Evolutionary conservation across 2,329 filamentous ascomycete genomes (phyloP).

Genomic region (Fusarium guadeloupense): DNA sequence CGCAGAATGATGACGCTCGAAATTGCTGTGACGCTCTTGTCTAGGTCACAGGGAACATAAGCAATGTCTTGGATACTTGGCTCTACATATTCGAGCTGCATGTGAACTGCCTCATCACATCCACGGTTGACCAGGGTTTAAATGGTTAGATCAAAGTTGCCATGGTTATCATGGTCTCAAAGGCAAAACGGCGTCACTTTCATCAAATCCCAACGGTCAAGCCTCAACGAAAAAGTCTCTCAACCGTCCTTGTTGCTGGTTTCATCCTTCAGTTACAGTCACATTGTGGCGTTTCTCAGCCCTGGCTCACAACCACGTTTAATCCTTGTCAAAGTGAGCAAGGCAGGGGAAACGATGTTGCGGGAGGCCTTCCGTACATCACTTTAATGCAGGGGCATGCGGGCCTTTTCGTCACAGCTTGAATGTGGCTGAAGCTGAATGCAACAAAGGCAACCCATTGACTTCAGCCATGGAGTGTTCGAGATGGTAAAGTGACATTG

Average conservation of each 20-base stretch:
- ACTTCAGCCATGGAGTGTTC: background rate
- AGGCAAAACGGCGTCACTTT: background rate
- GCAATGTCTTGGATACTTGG: constrained; percentile 4
- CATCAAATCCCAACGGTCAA: constrained; percentile 14
- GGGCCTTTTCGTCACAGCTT: constrained; percentile 21
- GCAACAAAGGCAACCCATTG: too few relatives aligned
- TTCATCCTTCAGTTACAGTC: constrained; percentile 7
- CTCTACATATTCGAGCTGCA: constrained; percentile 5
- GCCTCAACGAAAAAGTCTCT: constrained; percentile 1
- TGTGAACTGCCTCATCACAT: background rate
- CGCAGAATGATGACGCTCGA: constrained; percentile 17
- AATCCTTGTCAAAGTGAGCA: constrained; percentile 13
- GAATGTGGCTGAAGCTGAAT: constrained; percentile 5
- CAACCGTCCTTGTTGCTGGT: background rate
- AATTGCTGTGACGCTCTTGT: background rate
- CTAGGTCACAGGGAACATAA: background rate
- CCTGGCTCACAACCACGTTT: constrained; percentile 24
- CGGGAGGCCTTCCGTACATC: constrained; percentile 9
- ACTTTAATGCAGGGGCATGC: constrained; percentile 37
- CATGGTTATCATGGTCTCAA: constrained; percentile 6
- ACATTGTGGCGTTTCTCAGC: constrained; percentile 19
- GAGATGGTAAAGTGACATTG: constrained; percentile 13
- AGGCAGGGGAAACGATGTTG: background rate
- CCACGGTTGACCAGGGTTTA: constrained; percentile 15
- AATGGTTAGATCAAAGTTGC: constrained; percentile 11